Evolutionary conservation across 805 yeast genomes (phyloP).

Genomic region (Saccharomycopsis sp.): DNA sequence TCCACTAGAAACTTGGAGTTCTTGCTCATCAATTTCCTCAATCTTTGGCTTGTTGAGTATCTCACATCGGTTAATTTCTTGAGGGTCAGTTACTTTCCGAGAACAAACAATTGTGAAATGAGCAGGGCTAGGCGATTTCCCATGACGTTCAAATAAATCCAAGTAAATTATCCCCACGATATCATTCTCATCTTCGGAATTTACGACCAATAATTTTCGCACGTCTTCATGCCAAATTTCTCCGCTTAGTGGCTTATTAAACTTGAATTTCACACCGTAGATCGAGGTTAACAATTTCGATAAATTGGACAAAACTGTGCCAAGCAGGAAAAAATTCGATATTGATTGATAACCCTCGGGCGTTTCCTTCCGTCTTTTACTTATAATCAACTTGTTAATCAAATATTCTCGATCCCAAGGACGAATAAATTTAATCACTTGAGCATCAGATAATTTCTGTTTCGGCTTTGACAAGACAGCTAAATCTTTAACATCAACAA

Average conservation of each 20-base stretch:
- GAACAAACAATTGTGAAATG: constrained; percentile 95
- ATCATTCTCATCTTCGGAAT: constrained; percentile 49
- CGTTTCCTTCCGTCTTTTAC: constrained; percentile 20
- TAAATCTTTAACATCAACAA: constrained; percentile 4
- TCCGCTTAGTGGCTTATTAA: constrained; percentile 54
- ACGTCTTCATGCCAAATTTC: constrained; percentile 91
- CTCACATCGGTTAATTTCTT: constrained; percentile 28
- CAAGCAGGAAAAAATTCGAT: constrained; percentile 72
- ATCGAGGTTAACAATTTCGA: constrained; percentile 61
- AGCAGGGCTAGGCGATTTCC: constrained; percentile 80
- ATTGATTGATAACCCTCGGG: constrained; percentile 35
- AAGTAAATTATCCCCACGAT: constrained; percentile 78
- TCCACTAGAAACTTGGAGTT: background rate
- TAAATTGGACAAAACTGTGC: constrained; percentile 79
- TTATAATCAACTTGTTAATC: constrained; percentile 26
- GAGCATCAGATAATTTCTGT: constrained; percentile 29
- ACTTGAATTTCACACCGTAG: constrained; percentile 71
- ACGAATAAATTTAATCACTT: constrained; percentile 42
- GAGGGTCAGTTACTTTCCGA: constrained; percentile 52
- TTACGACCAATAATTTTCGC: constrained; percentile 68
- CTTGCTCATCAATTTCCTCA: background rate
- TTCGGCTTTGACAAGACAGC: constrained; percentile 7
- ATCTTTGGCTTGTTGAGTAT: constrained; percentile 19
- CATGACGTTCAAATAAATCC: constrained; percentile 74
- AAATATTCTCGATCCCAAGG: constrained; percentile 93